These are phyloP conservation scores for Fusarium sp. DNA, from an alignment of 2,329 filamentous ascomycete genomes.

Conservation along the genomic window DNA sequence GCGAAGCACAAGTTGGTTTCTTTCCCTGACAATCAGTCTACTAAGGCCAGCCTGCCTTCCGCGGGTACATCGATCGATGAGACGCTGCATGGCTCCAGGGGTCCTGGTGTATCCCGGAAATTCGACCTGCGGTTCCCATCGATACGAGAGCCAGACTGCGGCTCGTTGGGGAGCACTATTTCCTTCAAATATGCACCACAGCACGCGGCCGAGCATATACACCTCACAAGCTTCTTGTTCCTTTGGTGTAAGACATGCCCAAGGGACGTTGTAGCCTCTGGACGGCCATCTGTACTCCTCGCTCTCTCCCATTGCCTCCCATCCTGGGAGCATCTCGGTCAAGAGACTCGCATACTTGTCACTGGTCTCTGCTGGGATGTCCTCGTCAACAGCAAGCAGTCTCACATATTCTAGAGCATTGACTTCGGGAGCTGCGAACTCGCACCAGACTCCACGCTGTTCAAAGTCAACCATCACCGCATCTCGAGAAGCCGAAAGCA, in stretches of 20 bases:
- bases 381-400: conserved; percentile 63
- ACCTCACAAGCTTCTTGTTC: conserved; percentile 70
- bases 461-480: conserved; percentile 71
- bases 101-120: conserved; percentile 65
- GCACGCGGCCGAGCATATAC: conserved; percentile 70
- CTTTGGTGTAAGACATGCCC: conserved; percentile 61
- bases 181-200: conserved; percentile 73
- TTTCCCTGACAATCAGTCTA: conserved; percentile 56
- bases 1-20: conserved; percentile 59
- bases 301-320: conserved; percentile 53
- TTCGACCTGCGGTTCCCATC: conserved; percentile 64
- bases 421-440: conserved; percentile 70
- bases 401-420: conserved; percentile 68
- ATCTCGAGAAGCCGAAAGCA: conserved; percentile 60
- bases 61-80: conserved; percentile 64
- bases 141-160: conserved; percentile 69
- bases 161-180: conserved; percentile 67
- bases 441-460: conserved; percentile 71
- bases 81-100: conserved; percentile 56
- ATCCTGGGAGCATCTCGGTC: conserved; percentile 58
- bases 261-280: conserved; percentile 66
- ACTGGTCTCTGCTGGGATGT: conserved; percentile 54
- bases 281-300: conserved; percentile 61
- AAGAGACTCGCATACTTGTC: conserved; percentile 57
- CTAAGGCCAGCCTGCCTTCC: conserved; percentile 60